Conservation (phyloP, 2,329 filamentous ascomycete species). For the Sclerotinia glacialis region DNA sequence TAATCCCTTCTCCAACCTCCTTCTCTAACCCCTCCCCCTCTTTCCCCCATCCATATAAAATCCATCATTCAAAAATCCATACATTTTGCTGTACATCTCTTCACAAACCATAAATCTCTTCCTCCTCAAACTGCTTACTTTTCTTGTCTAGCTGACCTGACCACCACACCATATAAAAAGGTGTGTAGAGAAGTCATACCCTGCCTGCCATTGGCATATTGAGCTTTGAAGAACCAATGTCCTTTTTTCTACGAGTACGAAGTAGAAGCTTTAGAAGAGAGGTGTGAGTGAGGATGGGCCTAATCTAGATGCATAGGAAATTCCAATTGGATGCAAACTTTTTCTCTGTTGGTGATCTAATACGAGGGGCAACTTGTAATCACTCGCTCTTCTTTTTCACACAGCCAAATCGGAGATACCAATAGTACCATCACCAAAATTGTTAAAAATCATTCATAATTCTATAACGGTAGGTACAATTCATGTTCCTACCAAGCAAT, state of each 20-base stretch:
- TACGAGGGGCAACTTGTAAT: background rate
- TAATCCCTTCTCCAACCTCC: too few species aligned
- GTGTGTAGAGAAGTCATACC: background rate
- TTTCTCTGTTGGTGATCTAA: too few species aligned
- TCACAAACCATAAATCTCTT: background rate
- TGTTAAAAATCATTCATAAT: conserved; percentile 1
- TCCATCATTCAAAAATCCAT: background rate
- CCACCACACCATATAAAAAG: background rate
- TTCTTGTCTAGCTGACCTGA: background rate
- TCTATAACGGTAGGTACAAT: conserved; percentile 12
- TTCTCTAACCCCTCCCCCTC: background rate
- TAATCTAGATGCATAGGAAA: background rate
- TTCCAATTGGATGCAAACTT: too few species aligned
- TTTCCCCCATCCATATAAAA: background rate
- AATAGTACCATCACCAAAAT: background rate
- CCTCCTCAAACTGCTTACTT: background rate
- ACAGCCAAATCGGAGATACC: background rate
- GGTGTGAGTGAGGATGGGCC: background rate
- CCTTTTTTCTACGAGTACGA: too few species aligned
- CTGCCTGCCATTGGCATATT: background rate
- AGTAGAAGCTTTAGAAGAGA: background rate
- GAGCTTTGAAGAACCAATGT: conserved; percentile 1
- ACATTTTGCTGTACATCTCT: background rate
- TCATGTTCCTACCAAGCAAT: conserved; percentile 3
- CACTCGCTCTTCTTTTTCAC: background rate